Conservation (phyloP, 2,329 filamentous ascomycete genomes). For the Ophiocordyceps camponoti-saundersi region DNA sequence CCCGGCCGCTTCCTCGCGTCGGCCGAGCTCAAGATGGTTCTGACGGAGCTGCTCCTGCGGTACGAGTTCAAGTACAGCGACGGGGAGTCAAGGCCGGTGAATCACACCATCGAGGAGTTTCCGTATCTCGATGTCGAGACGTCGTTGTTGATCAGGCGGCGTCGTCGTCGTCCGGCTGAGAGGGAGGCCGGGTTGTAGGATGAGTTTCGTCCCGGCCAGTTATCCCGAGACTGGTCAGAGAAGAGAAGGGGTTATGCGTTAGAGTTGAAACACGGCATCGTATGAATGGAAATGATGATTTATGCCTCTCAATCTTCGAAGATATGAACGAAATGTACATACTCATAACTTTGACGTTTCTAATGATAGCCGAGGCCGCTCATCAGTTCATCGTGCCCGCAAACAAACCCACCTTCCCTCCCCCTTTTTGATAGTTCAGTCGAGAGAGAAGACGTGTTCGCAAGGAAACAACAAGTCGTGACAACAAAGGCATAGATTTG, state of each 20-base stretch:
- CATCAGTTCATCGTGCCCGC: too few relatives aligned
- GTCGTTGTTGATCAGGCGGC: conserved; percentile 2
- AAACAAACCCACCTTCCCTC: too few relatives aligned
- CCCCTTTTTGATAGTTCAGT: too few relatives aligned
- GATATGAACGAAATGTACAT: neutral
- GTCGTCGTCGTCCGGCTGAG: neutral
- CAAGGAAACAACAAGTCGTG: too few relatives aligned
- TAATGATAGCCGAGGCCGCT: too few relatives aligned
- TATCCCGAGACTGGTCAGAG: neutral
- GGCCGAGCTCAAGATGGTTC: conserved; percentile 3
- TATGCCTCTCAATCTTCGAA: too few relatives aligned
- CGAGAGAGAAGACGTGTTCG: too few relatives aligned
- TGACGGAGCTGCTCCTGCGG: conserved; percentile 2
- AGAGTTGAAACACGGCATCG: neutral
- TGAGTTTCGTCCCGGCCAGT: too few relatives aligned
- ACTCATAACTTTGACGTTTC: too few relatives aligned
- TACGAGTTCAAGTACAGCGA: conserved; percentile 2
- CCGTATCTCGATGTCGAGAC: conserved; percentile 1
- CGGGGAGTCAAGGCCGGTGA: conserved; percentile 1
- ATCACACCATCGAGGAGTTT: conserved; percentile 3
- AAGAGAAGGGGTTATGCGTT: neutral
- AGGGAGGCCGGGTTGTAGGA: neutral
- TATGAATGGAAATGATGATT: too few relatives aligned
- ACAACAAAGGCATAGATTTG: too few relatives aligned
- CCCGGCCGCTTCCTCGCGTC: conserved; percentile 5